These are phyloP conservation scores for Pholiota molesta DNA, from an alignment of 768 basidiomycete species.

Conservation along the genomic window DNA sequence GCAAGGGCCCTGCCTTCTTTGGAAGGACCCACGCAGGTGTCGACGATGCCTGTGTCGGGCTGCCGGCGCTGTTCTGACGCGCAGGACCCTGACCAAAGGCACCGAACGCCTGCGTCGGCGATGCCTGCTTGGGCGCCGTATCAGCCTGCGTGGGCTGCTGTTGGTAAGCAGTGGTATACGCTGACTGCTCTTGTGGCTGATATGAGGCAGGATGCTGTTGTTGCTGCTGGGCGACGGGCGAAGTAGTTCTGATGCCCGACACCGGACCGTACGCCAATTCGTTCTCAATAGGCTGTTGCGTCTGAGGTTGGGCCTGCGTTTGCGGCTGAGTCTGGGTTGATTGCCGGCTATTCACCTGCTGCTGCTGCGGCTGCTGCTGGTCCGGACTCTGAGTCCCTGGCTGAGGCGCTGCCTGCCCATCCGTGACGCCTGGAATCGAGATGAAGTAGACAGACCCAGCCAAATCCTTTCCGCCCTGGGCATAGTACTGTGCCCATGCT, in stretches of 20 bases:
- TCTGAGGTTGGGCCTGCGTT: conserved; percentile 10
- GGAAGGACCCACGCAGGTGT: conserved; percentile 52
- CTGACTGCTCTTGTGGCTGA: conserved; percentile 21
- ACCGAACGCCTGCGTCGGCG: conserved; percentile 14
- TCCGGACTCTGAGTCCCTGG: conserved; percentile 2
- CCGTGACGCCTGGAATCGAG: conserved; percentile 74
- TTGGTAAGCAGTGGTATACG: not conserved
- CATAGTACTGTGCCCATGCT: conserved; percentile 87
- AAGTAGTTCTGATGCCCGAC: conserved; percentile 8
- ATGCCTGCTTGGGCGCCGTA: not conserved
- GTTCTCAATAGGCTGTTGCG: not conserved
- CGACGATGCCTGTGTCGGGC: conserved; percentile 18
- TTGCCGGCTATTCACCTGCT: conserved; percentile 24
- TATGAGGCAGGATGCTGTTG: conserved; percentile 22
- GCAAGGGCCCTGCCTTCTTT: conserved; percentile 32
- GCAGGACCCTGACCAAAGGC: conserved; percentile 8
- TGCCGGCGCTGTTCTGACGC: conserved; percentile 13
- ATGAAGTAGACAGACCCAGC: conserved; percentile 83
- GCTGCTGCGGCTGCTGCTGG: conserved; percentile 20
- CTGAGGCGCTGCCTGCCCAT: conserved; percentile 28
- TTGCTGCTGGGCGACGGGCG: conserved; percentile 19
- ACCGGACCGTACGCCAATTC: conserved; percentile 10
- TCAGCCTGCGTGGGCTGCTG: not conserved
- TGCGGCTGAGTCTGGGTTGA: conserved; percentile 20
- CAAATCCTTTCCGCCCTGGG: conserved; percentile 72